Conservation (phyloP, 2,329 filamentous ascomycete species). For the Fusarium longipes region DNA sequence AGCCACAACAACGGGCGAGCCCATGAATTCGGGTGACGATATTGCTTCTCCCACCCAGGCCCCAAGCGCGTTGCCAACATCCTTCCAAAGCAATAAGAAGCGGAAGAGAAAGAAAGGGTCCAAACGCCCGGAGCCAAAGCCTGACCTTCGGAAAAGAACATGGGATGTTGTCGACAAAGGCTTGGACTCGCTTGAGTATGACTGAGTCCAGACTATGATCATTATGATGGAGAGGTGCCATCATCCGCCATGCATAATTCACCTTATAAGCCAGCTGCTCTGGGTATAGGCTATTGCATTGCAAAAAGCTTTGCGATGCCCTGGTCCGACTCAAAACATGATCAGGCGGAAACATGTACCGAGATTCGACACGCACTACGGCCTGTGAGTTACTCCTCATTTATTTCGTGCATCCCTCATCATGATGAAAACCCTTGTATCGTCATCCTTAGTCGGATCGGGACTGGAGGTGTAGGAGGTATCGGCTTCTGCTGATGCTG, state of each 20-base stretch:
- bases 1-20: constrained; percentile 28
- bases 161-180: constrained; percentile 74
- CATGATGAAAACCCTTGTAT: constrained; percentile 88
- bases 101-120: constrained; percentile 53
- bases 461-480: constrained; percentile 49
- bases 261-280: background rate
- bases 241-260: background rate
- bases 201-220: constrained; percentile 45
- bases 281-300: background rate
- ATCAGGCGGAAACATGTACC: background rate
- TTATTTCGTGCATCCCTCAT: constrained; percentile 19
- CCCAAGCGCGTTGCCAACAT: constrained; percentile 9
- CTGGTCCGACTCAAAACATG: background rate
- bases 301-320: background rate
- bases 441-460: constrained; percentile 96
- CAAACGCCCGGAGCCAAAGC: constrained; percentile 62
- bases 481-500: constrained; percentile 47
- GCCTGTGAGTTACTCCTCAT: constrained; percentile 23
- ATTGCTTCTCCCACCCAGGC: constrained; percentile 20
- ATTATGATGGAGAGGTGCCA: background rate
- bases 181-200: constrained; percentile 70
- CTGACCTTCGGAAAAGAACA: constrained; percentile 72
- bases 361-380: background rate
- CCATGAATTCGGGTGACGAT: constrained; percentile 22
- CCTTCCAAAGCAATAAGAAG: constrained; percentile 43